These are phyloP conservation scores for Pichia sp. DNA, from an alignment of 1,139 yeast genomes.

Conservation along the genomic window DNA sequence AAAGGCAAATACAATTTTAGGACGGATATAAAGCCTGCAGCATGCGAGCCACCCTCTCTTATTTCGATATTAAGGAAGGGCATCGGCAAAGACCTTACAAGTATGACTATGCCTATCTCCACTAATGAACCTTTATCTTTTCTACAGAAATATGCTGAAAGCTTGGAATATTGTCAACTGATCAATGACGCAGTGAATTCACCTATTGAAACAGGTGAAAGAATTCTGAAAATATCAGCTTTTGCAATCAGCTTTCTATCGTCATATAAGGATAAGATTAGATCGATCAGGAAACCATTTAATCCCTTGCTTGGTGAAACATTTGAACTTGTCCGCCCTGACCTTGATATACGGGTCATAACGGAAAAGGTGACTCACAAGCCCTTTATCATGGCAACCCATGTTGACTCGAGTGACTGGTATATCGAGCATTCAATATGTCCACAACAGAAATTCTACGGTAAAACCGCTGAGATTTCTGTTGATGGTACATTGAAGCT, in stretches of 20 bases:
- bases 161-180: constrained; percentile 68
- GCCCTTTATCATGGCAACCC: constrained; percentile 80
- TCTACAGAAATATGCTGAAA: constrained; percentile 73
- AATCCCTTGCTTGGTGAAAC: constrained; percentile 95
- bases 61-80: constrained; percentile 77
- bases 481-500: constrained; percentile 67
- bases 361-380: constrained; percentile 95
- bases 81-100: constrained; percentile 84
- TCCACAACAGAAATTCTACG: constrained; percentile 93
- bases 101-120: constrained; percentile 91
- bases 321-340: constrained; percentile 85
- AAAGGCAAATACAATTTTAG: constrained; percentile 47
- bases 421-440: constrained; percentile 66
- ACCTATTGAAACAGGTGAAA: constrained; percentile 43
- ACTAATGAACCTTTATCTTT: constrained; percentile 87
- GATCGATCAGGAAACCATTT: constrained; percentile 84
- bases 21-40: constrained; percentile 54
- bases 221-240: constrained; percentile 66
- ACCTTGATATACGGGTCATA: constrained; percentile 70
- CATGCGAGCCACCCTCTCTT: constrained; percentile 74
- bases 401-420: constrained; percentile 74
- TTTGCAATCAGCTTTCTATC: constrained; percentile 79
- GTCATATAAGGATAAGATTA: constrained; percentile 63
- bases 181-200: constrained; percentile 53
- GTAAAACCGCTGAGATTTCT: constrained; percentile 79